Base-by-base conservation (phyloP, 2,329 filamentous ascomycete genomes). In the Ramularia endophylla region DNA sequence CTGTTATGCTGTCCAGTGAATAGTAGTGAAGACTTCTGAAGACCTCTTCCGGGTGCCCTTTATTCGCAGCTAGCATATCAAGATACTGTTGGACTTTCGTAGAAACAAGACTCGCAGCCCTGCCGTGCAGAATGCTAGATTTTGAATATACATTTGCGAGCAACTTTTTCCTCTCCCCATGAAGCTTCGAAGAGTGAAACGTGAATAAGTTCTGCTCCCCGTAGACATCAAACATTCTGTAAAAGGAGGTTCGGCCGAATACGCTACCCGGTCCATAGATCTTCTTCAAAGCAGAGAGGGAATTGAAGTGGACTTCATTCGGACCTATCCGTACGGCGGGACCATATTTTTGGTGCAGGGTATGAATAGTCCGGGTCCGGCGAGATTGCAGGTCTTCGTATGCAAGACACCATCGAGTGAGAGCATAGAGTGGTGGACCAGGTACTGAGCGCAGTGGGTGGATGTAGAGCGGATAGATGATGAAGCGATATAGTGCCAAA, bases 171-270 rank as follows among this genome's bases (percentile, higher is more conserved):
- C 74, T 57, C 1, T 71, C 65, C 0, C 62, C 64, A 52, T 78
- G 73, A 2, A 65, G 60, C 20, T 63, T 64, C 0, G 61, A 59
- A 0, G 63, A 59, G 5, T 60, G 58, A 44, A 77, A 76, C 0
- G 71, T 73, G 52, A 78, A 77, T 2, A 78, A 50, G 39, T 77
- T 75, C 52, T 67, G 68, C 8, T 62, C 61, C 0, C 71, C 72
- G 36, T 74, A 75, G 0, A 67, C 70, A 47, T 75, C 72, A 43
- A 78, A 77, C 69, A 77, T 75, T 32, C 68, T 65, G 41, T 78
- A 78, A 50, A 77, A 78, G 1, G 38, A 34, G 0, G 73, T 73
- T 28, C 72, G 57, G 29, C 70, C 72, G 41, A 71, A 77, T 0
- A 66, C 66, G 33, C 65, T 71, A 1, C 75, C 74, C 1, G 74